These are phyloP conservation scores for Aureobasidium vineae DNA, from an alignment of 2,329 filamentous ascomycete species.

Conservation along the genomic window DNA sequence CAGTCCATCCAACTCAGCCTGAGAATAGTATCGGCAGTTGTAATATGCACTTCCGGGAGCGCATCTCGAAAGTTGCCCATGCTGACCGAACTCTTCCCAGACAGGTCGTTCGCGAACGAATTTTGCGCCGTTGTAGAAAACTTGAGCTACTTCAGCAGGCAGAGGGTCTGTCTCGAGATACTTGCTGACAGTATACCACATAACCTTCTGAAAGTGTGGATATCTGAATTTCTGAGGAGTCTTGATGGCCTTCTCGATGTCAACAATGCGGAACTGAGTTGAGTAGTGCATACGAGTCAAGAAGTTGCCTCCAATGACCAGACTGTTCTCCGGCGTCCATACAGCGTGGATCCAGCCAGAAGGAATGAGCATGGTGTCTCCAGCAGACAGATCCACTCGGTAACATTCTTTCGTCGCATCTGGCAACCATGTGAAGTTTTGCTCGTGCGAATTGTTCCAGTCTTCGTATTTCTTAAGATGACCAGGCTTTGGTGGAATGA, in stretches of 20 bases:
- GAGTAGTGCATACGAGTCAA: conserved; percentile 63
- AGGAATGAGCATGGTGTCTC: conserved; percentile 69
- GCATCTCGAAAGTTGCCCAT: conserved; percentile 51
- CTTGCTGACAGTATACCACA: conserved; percentile 65
- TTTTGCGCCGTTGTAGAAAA: conserved; percentile 55
- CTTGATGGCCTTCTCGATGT: conserved; percentile 66
- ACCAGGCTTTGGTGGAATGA: conserved; percentile 66
- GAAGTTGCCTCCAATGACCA: conserved; percentile 71
- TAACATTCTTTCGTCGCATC: conserved; percentile 66
- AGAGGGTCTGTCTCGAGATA: conserved; percentile 64
- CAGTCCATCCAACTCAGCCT: conserved; percentile 61
- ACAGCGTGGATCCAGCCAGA: conserved; percentile 72
- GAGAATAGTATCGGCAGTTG: conserved; percentile 61
- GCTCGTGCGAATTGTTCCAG: conserved; percentile 65
- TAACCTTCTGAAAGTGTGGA: conserved; percentile 66
- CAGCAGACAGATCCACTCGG: conserved; percentile 62
- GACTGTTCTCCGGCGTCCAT: conserved; percentile 66
- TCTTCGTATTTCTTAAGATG: conserved; percentile 69
- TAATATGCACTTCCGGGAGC: conserved; percentile 53
- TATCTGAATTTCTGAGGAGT: conserved; percentile 65
- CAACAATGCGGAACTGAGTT: conserved; percentile 64
- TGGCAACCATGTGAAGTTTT: conserved; percentile 64
- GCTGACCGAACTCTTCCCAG: conserved; percentile 58
- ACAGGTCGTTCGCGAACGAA: conserved; percentile 57
- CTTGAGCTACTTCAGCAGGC: conserved; percentile 55